Conservation (phyloP, 2,329 filamentous ascomycete genomes). For the Pyrenochaeta sp. region DNA sequence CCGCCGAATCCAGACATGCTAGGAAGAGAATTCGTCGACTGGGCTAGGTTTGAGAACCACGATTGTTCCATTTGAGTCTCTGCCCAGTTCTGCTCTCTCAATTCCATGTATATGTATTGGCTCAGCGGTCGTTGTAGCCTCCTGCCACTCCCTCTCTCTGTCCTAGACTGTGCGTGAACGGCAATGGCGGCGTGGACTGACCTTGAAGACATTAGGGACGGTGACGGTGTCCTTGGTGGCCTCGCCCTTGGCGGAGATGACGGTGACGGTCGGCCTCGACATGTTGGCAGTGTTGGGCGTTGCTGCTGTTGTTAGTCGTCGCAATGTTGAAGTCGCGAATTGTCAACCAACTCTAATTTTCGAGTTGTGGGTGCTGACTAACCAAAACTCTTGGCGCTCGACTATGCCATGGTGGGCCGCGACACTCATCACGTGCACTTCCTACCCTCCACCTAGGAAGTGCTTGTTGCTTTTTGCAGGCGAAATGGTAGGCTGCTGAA, state of each 20-base stretch:
- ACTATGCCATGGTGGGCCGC: background rate
- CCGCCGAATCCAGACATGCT: background rate
- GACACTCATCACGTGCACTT: background rate
- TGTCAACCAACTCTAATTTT: background rate
- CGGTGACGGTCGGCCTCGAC: constrained; percentile 96
- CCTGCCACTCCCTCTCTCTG: constrained; percentile 5
- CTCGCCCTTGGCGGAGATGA: constrained; percentile 95
- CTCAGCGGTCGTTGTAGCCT: constrained; percentile 13
- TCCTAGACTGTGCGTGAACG: constrained; percentile 12
- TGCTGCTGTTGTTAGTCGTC: constrained; percentile 42
- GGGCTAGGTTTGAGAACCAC: constrained; percentile 1
- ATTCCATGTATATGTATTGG: constrained; percentile 16
- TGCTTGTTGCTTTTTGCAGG: no score
- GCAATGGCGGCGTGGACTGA: constrained; percentile 31
- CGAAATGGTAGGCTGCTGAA: no score
- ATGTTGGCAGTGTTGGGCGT: constrained; percentile 56
- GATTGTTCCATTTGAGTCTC: background rate
- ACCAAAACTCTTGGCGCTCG: constrained; percentile 1
- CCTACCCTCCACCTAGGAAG: no score
- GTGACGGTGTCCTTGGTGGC: constrained; percentile 88
- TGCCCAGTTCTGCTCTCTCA: background rate
- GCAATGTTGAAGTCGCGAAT: constrained; percentile 7
- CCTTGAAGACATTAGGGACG: constrained; percentile 94
- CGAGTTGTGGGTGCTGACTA: background rate
- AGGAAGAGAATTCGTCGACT: constrained; percentile 7